Base-by-base conservation (phyloP, 2,329 filamentous ascomycete species). In the Lasiodiplodia sp. region DNA sequence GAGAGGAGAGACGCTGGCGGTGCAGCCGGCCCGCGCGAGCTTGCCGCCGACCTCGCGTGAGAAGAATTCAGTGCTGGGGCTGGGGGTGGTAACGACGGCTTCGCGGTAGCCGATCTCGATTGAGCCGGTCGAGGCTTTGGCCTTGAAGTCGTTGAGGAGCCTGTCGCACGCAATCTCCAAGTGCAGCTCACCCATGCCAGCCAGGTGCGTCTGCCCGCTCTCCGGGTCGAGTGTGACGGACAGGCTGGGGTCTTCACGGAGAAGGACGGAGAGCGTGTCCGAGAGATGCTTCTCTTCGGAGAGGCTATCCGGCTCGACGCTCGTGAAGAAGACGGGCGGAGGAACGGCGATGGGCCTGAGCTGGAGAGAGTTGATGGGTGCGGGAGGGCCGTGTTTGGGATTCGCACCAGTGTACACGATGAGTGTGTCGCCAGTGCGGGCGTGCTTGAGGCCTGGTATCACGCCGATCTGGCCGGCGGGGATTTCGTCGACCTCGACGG, bases 81-180 rank as follows among this genome's bases (percentile, higher is more conserved):
- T 77, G 0, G 90, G 90, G 0, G 85, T 74, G 3, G 83, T 82
- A 0, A 89, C 87, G 11, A 96, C 83, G 58, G 90, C 91, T 81
- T 99, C 96, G 67, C 96, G 91, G 80, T 98, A 99, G 72, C 96
- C 94, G 70, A 99, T 97, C 74, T 97, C 92, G 71, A 99, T 97
- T 66, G 90, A 90, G 14, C 95, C 94, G 84, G 97, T 97, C 21
- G 83, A 90, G 71, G 85, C 94, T 86, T 88, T 97, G 79, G 84
- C 93, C 78, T 96, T 97, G 81, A 97, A 91, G 75, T 97, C 93
- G 65, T 93, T 92, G 72, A 96, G 89, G 11, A 99, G 87, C 53
- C 94, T 88, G 79, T 98, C 93, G 62, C 93, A 85, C 0, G 95
- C 94, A 60, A 99, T 96, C 74, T 99, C 96, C 0, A 99, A 86